These are phyloP conservation scores for Xylaria arbuscula DNA, from an alignment of 2,329 filamentous ascomycete genomes.

Conservation along the genomic window DNA sequence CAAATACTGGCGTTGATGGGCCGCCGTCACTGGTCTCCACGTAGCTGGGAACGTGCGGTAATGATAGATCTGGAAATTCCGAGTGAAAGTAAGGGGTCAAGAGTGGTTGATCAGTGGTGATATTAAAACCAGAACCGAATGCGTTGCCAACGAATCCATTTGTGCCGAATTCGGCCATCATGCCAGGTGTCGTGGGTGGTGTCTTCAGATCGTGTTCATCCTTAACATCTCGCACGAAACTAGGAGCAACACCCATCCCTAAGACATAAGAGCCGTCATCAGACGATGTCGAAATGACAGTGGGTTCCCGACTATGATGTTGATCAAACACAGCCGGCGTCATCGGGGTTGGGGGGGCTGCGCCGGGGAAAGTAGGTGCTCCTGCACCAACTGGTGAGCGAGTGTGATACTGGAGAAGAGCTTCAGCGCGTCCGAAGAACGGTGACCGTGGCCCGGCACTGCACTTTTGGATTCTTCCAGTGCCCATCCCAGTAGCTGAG, in stretches of 20 bases:
- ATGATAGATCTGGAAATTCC: conserved; percentile 58
- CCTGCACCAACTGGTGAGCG: conserved; percentile 56
- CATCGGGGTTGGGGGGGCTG: conserved; percentile 62
- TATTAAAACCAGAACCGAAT: conserved; percentile 42
- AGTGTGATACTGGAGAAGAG: conserved; percentile 55
- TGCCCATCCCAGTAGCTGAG: conserved; percentile 59
- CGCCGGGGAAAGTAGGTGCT: conserved; percentile 53
- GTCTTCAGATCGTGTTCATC: conserved; percentile 61
- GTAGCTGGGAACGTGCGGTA: conserved; percentile 59
- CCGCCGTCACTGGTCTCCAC: conserved; percentile 57
- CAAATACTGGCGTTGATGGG: conserved; percentile 61
- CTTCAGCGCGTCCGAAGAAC: conserved; percentile 59
- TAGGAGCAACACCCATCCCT: conserved; percentile 41
- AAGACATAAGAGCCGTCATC: conserved; percentile 54
- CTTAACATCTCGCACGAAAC: conserved; percentile 45
- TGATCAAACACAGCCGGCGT: conserved; percentile 58
- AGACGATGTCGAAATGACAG: conserved; percentile 53
- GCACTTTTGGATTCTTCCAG: conserved; percentile 57
- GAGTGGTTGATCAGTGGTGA: conserved; percentile 60
- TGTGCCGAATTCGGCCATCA: conserved; percentile 56
- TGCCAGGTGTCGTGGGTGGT: conserved; percentile 64
- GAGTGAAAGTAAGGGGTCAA: conserved; percentile 61
- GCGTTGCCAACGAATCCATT: conserved; percentile 54
- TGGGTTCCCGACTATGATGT: conserved; percentile 54
- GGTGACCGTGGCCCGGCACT: conserved; percentile 57